Evolutionary conservation across 2,329 filamentous ascomycete species (phyloP), one percentile per base, ranked within the genome.

Genomic region (Curvularia eragrostidis): DNA sequence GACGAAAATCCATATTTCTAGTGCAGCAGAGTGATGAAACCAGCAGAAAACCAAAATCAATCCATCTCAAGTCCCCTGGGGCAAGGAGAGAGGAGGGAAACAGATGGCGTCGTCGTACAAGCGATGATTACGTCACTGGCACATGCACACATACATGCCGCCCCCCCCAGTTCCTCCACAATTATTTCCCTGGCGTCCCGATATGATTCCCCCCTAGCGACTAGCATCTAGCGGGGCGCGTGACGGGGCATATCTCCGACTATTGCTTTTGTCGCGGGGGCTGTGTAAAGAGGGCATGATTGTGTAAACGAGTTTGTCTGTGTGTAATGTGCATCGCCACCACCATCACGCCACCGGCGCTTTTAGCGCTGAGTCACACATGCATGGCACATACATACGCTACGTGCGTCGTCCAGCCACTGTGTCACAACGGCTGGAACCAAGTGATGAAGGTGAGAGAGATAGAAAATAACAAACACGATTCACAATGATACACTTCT

Each of bases 321-420:
- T 28, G 30, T 32, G 30, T 5, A 13, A 4, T 10, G 5, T 19
- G 42, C 42, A 44, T 44, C 24, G 42, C 42, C 42, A 44, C 42
- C 42, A 44, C 42, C 7, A 44, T 44, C 7, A 44, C 42, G 30
- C 24, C 42, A 18, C 24, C 2, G 5, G 15, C 10, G 36, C 23
- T 19, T 10, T 18, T 48, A 48, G 46, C 32, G 46, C 46, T 34
- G 46, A 48, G 21, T 48, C 46, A 48, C 23, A 39, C 21, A 5
- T 48, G 47, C 47, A 48, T 28, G 15, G 10, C 10, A n/a, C 15
- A 54, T 34, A 32, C 10, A n/a, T 32, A 15, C 28, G 28, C 28
- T 30, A 30, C 28, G 28, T 30, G 12, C 12, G 12, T 46, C 13
- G 24, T 19, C 24, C 36, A 51, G 18, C 21, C 21, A 21, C 15